These are phyloP conservation scores for Ganoderma sp. DNA, from an alignment of 1,284 basidiomycete genomes.

Conservation along the genomic window DNA sequence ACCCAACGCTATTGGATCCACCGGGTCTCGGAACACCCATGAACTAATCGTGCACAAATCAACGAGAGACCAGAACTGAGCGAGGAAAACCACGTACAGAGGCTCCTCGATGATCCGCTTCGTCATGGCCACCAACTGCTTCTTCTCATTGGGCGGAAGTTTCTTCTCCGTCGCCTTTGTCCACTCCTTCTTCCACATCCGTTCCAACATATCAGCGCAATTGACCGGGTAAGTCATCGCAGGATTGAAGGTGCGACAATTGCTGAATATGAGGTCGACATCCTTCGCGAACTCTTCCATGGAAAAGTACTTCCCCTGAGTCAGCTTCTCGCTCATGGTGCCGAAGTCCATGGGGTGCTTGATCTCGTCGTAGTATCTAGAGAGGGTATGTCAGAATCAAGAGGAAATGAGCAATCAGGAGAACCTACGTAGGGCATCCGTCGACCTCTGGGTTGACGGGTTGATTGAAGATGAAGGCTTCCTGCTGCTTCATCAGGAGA, in stretches of 20 bases:
- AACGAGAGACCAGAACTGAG: neutral
- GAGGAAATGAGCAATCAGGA: conserved; percentile 5
- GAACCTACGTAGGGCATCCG: conserved; percentile 84
- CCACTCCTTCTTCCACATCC: conserved; percentile 88
- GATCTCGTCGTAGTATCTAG: conserved; percentile 93
- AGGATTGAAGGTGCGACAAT: conserved; percentile 91
- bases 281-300: conserved; percentile 88
- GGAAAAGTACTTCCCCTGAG: conserved; percentile 68
- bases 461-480: conserved; percentile 78
- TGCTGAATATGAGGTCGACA: conserved; percentile 84
- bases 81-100: conserved; percentile 54
- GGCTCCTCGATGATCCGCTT: conserved; percentile 75
- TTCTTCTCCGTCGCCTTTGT: conserved; percentile 75
- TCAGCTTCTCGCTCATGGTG: conserved; percentile 80
- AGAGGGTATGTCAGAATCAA: conserved; percentile 19
- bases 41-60: conserved; percentile 49
- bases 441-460: conserved; percentile 88
- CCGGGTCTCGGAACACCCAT: conserved; percentile 85
- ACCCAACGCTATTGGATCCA: conserved; percentile 75
- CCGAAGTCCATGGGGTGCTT: conserved; percentile 93
- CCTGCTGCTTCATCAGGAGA: conserved; percentile 67
- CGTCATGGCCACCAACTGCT: conserved; percentile 76
- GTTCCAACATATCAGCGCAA: conserved; percentile 79
- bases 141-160: conserved; percentile 82
- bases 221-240: conserved; percentile 76